A percentile compares a stretch with the other conserved stretches of the same genome.
phyloP scores from a whole-genome alignment of 2,329 filamentous ascomycete genomes.

The Rugonectria rugulosa region DNA sequence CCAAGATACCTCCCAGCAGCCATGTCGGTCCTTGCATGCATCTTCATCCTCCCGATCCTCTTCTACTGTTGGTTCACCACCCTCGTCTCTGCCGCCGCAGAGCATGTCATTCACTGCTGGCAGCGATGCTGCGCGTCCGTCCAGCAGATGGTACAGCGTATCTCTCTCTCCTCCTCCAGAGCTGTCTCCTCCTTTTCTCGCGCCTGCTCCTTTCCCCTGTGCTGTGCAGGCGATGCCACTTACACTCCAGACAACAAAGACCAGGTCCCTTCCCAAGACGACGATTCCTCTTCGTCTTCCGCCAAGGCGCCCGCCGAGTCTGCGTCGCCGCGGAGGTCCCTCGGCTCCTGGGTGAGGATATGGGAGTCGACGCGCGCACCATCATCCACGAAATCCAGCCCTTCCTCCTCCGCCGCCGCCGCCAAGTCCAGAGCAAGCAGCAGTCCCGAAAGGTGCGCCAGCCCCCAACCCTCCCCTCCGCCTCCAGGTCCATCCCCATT shows the following conservation, averaged over 20 bases:
- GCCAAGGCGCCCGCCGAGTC: not conserved
- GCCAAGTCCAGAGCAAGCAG: not conserved
- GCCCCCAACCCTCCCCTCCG: not conserved
- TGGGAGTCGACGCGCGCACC: slow-evolving; percentile 1
- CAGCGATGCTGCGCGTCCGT: not conserved
- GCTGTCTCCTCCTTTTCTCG: not conserved
- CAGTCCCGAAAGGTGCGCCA: not conserved
- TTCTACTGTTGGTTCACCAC: slow-evolving; percentile 2
- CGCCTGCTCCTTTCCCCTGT: not conserved
- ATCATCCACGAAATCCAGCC: not conserved
- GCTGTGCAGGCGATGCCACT: not conserved
- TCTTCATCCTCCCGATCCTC: slow-evolving; percentile 2
- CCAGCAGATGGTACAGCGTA: not conserved
- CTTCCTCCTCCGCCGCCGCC: not conserved
- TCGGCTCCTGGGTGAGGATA: not conserved
- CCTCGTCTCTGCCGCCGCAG: not conserved
- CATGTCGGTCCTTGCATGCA: slow-evolving; percentile 5
- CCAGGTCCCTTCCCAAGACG: no score
- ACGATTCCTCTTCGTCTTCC: not conserved
- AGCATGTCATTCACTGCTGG: not conserved
- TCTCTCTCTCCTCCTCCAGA: not conserved
- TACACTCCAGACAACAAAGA: not conserved
- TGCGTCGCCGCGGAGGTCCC: not conserved
- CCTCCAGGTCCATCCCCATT: slow-evolving; percentile 2
- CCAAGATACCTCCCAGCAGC: not conserved